Conservation (phyloP, 441 rosid species). For the Bruguiera hainesii region DNA sequence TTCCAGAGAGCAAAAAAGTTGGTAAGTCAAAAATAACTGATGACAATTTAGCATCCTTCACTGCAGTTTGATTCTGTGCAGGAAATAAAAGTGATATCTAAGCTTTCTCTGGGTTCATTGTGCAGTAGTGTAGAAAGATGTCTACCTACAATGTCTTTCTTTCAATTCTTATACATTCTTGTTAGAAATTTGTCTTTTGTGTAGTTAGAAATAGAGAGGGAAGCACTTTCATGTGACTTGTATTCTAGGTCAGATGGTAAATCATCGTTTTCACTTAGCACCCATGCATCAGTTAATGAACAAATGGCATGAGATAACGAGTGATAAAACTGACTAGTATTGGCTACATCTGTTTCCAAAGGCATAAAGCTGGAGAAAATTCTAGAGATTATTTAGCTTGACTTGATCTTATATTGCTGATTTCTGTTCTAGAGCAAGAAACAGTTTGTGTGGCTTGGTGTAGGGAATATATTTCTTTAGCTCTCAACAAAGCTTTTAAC, state of each 20-base stretch:
- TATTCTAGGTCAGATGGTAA: background rate
- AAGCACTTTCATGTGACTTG: background rate
- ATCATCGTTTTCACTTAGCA: too few species aligned
- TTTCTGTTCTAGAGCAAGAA: too few species aligned
- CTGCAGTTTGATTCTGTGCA: conserved; percentile 3
- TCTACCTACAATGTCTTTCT: background rate
- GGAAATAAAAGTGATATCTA: background rate
- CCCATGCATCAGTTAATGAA: too few species aligned
- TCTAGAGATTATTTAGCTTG: background rate
- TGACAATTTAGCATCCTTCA: background rate
- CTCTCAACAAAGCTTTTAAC: background rate
- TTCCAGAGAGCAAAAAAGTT: conserved; percentile 93
- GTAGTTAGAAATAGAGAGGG: background rate
- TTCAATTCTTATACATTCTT: background rate
- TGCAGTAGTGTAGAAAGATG: background rate
- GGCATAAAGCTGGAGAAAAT: background rate
- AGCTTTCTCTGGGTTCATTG: background rate
- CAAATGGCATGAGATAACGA: too few species aligned
- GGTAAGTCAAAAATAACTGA: conserved; percentile 49
- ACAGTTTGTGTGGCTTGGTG: background rate
- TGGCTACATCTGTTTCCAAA: background rate
- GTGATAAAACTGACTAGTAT: too few species aligned
- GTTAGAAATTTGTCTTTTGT: background rate
- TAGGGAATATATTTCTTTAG: conserved; percentile 23
- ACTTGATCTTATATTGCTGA: background rate